Base-by-base conservation (phyloP, 108 stramenopile species). In the Conticribra guillardii region DNA sequence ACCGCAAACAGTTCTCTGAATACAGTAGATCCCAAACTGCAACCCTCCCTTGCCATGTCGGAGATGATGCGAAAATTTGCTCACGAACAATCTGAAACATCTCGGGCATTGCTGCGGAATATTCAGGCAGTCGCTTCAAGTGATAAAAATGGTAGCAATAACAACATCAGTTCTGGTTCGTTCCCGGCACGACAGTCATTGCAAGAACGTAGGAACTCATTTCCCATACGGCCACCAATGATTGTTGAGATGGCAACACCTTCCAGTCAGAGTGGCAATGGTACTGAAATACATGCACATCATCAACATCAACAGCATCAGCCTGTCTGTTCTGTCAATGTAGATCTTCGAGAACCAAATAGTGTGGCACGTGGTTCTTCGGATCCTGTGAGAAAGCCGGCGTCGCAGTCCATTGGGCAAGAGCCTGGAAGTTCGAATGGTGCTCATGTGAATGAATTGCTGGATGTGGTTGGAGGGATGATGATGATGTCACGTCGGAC, bases 401-500 rank as follows among this genome's bases (percentile, higher is more conserved):
- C 16, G 52, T 53, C 52, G 4, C 52, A 17, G 8, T 16, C 45
- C 45, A 41, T 41, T 5, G 37, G 11, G 37, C 37, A 41, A 41
- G 11, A 41, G 37, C 37, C 63, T 41, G 29, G 16, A 31, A 29
- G 5, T 41, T 41, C 11, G 11, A 61, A 22, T 61, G 32, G 26
- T 3, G 2, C 24, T 34, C 14, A 11, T 19, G 24, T 17, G 15
- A 61, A 32, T 22, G 18, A 51, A 1, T 22, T 66, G 27, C 21
- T 66, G 19, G 65, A 54, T 32, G 65, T 51, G 29, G 65, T 66
- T 1, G 49, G 49, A 16, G 65, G 65, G 1, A 66, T 66, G 65
- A 32, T 66, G 9, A 26, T 24, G 52, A 29, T 66, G 32, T 66
- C 65, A 26, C 49, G 65, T 3, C 2, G 65, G 21, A 9, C 37